Percentiles rank a stretch among this genome's conserved stretches.
These are phyloP conservation scores for Geotrichum europaeum DNA, from an alignment of 1,139 yeast species.

Conservation along the genomic window DNA sequence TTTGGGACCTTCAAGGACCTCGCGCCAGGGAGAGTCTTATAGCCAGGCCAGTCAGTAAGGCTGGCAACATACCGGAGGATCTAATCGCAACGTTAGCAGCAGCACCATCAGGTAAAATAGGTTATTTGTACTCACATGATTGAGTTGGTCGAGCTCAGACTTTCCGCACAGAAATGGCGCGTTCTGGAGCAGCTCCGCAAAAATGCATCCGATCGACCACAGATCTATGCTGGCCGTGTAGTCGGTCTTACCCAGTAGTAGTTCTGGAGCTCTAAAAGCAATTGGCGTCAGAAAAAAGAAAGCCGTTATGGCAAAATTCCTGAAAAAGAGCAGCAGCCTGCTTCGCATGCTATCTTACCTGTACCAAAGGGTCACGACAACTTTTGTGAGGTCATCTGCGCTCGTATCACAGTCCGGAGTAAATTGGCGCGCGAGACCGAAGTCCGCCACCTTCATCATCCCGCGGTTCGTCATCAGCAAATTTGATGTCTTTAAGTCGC, in stretches of 20 bases:
- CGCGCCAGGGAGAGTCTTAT: slow-evolving; percentile 23
- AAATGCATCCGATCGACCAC: slow-evolving; percentile 72
- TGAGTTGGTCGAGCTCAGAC: slow-evolving; percentile 48
- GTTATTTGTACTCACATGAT: slow-evolving; percentile 2
- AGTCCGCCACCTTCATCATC: slow-evolving; percentile 51
- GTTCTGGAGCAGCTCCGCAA: slow-evolving; percentile 48
- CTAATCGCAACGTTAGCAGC: slow-evolving; percentile 14
- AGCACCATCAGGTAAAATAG: neutral
- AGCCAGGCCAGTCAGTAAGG: slow-evolving; percentile 27
- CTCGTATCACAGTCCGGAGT: slow-evolving; percentile 15
- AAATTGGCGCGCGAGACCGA: slow-evolving; percentile 42
- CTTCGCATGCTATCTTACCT: neutral
- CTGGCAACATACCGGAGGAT: slow-evolving; percentile 16
- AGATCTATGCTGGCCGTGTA: slow-evolving; percentile 65
- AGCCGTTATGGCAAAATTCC: neutral
- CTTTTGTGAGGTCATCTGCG: slow-evolving; percentile 21
- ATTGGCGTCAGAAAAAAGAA: neutral
- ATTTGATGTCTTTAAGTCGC: slow-evolving; percentile 65
- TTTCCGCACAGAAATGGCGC: slow-evolving; percentile 52
- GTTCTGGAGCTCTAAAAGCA: slow-evolving; percentile 67
- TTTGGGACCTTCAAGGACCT: slow-evolving; percentile 18
- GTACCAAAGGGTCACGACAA: slow-evolving; percentile 34
- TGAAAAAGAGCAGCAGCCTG: neutral
- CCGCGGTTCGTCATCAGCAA: slow-evolving; percentile 49
- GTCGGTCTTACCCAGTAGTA: slow-evolving; percentile 49